Percentiles rank a stretch among this genome's conserved stretches.
Evolutionary conservation across 176 grass and related monocot species (phyloP).

Genomic region (Triticum timopheevii): DNA sequence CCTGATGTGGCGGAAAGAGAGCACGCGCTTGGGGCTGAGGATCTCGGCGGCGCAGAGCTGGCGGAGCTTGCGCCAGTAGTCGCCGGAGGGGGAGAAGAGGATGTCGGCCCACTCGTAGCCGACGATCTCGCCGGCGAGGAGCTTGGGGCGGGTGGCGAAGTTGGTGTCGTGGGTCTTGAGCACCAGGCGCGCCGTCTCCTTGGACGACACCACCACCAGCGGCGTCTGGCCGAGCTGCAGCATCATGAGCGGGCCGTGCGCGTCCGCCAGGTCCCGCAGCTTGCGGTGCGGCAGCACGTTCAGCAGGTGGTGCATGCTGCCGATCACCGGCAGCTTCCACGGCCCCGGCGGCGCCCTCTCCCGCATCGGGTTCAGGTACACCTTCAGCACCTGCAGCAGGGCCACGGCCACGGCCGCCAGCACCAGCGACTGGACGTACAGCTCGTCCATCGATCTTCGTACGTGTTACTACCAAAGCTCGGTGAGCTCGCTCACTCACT

Average conservation of each 20-base stretch:
- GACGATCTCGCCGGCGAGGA: slow-evolving; percentile 48
- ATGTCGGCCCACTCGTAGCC: slow-evolving; percentile 49
- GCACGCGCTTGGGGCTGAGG: slow-evolving; percentile 48
- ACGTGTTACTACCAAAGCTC: background rate
- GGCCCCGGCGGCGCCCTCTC: slow-evolving; percentile 37
- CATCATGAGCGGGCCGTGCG: slow-evolving; percentile 48
- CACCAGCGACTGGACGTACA: slow-evolving; percentile 7
- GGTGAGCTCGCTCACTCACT: background rate
- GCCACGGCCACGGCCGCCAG: slow-evolving; percentile 13
- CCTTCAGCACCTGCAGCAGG: slow-evolving; percentile 37
- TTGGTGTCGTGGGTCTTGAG: slow-evolving; percentile 59
- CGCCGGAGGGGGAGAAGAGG: slow-evolving; percentile 57
- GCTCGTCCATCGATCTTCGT: slow-evolving; percentile 29
- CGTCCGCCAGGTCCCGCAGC: slow-evolving; percentile 11
- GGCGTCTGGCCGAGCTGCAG: slow-evolving; percentile 41
- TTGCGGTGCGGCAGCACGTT: slow-evolving; percentile 44
- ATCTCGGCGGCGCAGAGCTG: slow-evolving; percentile 52
- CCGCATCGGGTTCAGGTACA: background rate
- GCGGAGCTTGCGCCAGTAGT: slow-evolving; percentile 58
- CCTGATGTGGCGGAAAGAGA: slow-evolving; percentile 44
- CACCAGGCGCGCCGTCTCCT: slow-evolving; percentile 43
- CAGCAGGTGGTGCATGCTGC: slow-evolving; percentile 59
- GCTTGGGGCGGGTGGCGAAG: slow-evolving; percentile 50
- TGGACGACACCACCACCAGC: slow-evolving; percentile 35
- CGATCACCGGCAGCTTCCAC: slow-evolving; percentile 49